Percentiles rank a stretch among this genome's conserved stretches.
phyloP scores from a whole-genome alignment of 1,284 basidiomycete genomes.

The Malassezia restricta region DNA sequence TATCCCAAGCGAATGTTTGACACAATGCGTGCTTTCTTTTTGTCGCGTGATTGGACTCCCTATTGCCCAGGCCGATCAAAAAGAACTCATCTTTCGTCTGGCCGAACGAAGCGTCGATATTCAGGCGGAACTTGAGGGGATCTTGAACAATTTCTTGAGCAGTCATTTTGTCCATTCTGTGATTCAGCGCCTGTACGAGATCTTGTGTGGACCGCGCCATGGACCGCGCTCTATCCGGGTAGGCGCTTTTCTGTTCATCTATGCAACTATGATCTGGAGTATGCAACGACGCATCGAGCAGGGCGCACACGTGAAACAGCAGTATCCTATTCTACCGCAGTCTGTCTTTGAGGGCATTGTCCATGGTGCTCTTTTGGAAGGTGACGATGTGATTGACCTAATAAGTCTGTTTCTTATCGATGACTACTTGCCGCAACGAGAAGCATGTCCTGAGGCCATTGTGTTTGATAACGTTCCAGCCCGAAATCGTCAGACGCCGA shows the following conservation, averaged over 20 bases:
- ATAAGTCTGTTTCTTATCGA: constrained; percentile 27
- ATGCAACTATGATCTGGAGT: constrained; percentile 23
- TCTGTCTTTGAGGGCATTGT: constrained; percentile 32
- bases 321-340: constrained; percentile 26
- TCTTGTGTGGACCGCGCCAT: constrained; percentile 17
- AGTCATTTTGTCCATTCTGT: constrained; percentile 41
- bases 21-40: constrained; percentile 25
- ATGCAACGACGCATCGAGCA: constrained; percentile 23
- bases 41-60: constrained; percentile 35
- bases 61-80: constrained; percentile 14
- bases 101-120: constrained; percentile 15
- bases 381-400: constrained; percentile 34
- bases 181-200: constrained; percentile 24
- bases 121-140: constrained; percentile 19
- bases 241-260: constrained; percentile 37
- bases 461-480: background rate
- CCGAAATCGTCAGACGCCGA: constrained; percentile 4
- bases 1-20: constrained; percentile 31
- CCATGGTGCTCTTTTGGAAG: constrained; percentile 29
- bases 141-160: constrained; percentile 33
- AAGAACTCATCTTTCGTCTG: constrained; percentile 12
- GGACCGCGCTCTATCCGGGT: constrained; percentile 24
- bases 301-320: constrained; percentile 16
- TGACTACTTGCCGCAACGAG: constrained; percentile 8
- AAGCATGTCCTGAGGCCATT: background rate